These are phyloP conservation scores for Spinacia oleracea DNA, from an alignment of 179 eudicot species.

Conservation along the genomic window DNA sequence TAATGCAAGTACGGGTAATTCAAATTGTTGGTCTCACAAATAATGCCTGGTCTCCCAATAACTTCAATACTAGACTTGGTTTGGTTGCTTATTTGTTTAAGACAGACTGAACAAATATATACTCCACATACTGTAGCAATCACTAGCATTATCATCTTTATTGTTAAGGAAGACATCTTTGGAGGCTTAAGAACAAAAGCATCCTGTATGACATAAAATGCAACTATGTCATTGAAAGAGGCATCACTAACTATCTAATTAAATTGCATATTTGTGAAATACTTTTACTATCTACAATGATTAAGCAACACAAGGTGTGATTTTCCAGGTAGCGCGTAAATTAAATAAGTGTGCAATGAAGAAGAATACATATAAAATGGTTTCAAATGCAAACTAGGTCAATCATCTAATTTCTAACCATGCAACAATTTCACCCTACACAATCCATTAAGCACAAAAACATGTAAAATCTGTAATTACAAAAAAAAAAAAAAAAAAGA, in stretches of 20 bases:
- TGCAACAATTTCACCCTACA: neutral
- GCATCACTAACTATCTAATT: neutral
- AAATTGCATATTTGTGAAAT: neutral
- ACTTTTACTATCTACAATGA: slow-evolving; percentile 1
- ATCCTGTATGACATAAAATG: slow-evolving; percentile 49
- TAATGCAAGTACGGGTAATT: slow-evolving; percentile 54
- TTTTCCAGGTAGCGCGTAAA: neutral
- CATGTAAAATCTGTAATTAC: neutral
- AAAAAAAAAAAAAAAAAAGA: neutral
- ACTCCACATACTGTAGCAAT: slow-evolving; percentile 64
- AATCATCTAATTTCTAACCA: neutral
- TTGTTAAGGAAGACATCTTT: slow-evolving; percentile 62
- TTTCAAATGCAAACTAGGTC: neutral
- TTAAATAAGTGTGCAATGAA: neutral
- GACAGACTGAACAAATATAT: slow-evolving; percentile 74
- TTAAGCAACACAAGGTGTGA: neutral
- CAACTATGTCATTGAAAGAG: slow-evolving; percentile 19
- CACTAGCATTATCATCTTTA: slow-evolving; percentile 56
- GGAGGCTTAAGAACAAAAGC: slow-evolving; percentile 53
- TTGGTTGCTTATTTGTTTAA: slow-evolving; percentile 53
- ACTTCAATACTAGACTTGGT: slow-evolving; percentile 42
- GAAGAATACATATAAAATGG: neutral
- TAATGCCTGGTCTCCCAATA: slow-evolving; percentile 36
- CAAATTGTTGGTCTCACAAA: slow-evolving; percentile 28
- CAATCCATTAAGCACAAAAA: neutral